phyloP scores from a whole-genome alignment of 2,329 filamentous ascomycete species.

The Penicillium sumatraense region DNA sequence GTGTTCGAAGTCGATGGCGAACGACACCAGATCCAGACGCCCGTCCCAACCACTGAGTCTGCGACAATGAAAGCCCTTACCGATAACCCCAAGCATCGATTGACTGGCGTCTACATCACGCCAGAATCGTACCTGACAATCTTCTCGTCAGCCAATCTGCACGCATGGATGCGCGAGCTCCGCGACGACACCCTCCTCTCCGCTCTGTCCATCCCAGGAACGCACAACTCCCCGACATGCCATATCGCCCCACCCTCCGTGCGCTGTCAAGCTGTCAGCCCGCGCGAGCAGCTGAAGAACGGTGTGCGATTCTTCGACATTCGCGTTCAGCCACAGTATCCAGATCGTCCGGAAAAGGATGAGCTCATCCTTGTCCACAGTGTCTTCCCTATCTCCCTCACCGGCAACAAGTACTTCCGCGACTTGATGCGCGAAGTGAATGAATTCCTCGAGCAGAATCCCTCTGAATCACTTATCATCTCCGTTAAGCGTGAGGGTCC shows the following conservation, averaged over 20 bases:
- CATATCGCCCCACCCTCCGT: slow-evolving; percentile 87
- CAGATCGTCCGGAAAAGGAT: slow-evolving; percentile 63
- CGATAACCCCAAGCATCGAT: slow-evolving; percentile 57
- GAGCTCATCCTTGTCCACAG: slow-evolving; percentile 83
- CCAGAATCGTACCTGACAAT: slow-evolving; percentile 62
- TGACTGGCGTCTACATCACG: slow-evolving; percentile 70
- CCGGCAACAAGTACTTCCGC: slow-evolving; percentile 77
- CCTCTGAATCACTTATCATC: slow-evolving; percentile 81
- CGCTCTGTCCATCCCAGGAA: slow-evolving; percentile 87
- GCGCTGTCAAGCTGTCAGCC: slow-evolving; percentile 82
- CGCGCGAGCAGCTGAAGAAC: slow-evolving; percentile 79
- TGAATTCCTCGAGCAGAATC: slow-evolving; percentile 75
- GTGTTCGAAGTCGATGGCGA: slow-evolving; percentile 69
- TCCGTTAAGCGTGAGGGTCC: slow-evolving; percentile 90
- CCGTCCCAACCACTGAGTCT: slow-evolving; percentile 64
- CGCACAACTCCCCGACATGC: slow-evolving; percentile 90
- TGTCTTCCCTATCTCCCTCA: slow-evolving; percentile 84
- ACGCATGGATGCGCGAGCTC: slow-evolving; percentile 81
- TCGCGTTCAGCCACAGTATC: slow-evolving; percentile 70
- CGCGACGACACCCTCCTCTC: slow-evolving; percentile 74
- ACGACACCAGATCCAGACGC: slow-evolving; percentile 73
- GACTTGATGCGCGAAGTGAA: slow-evolving; percentile 73
- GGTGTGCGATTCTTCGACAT: slow-evolving; percentile 95
- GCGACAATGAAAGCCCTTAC: slow-evolving; percentile 64
- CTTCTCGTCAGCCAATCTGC: slow-evolving; percentile 70